Evolutionary conservation across 179 eudicot genomes (phyloP).

Genomic region (Pouteria campechiana): DNA sequence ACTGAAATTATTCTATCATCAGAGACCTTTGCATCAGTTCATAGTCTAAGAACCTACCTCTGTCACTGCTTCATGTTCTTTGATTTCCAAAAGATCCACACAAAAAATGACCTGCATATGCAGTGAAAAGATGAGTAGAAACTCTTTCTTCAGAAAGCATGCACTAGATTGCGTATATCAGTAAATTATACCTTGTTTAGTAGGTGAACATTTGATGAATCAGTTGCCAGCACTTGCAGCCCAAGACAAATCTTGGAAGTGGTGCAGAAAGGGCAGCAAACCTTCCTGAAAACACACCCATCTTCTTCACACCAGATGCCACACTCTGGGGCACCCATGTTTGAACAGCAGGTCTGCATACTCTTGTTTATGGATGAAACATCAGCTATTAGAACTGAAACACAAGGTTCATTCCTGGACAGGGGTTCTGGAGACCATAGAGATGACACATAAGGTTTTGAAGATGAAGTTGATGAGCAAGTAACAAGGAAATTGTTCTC

Average conservation of each 20-base stretch:
- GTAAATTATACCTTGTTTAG: constrained; percentile 48
- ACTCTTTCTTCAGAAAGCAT: neutral
- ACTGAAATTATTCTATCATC: neutral
- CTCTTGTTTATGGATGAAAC: constrained; percentile 42
- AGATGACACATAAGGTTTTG: constrained; percentile 45
- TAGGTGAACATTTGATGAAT: constrained; percentile 50
- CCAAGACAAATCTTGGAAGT: constrained; percentile 51
- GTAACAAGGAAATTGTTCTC: constrained; percentile 34
- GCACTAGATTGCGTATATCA: neutral
- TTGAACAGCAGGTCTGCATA: constrained; percentile 15
- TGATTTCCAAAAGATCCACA: constrained; percentile 36
- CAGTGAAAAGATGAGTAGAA: constrained; percentile 1
- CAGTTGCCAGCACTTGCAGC: constrained; percentile 67
- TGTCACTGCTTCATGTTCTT: constrained; percentile 16
- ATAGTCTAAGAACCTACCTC: constrained; percentile 17
- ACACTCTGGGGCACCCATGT: constrained; percentile 33
- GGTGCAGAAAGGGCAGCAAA: constrained; percentile 64
- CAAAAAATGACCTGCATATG: constrained; percentile 49
- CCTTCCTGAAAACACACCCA: constrained; percentile 63
- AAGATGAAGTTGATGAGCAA: constrained; percentile 33
- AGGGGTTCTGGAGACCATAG: constrained; percentile 15
- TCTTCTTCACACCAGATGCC: constrained; percentile 86
- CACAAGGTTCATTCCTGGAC: constrained; percentile 10
- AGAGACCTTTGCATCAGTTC: neutral
- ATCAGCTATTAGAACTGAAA: constrained; percentile 40